Base-by-base conservation (phyloP, 2,329 filamentous ascomycete species). In the Gaeumannomyces tritici region DNA sequence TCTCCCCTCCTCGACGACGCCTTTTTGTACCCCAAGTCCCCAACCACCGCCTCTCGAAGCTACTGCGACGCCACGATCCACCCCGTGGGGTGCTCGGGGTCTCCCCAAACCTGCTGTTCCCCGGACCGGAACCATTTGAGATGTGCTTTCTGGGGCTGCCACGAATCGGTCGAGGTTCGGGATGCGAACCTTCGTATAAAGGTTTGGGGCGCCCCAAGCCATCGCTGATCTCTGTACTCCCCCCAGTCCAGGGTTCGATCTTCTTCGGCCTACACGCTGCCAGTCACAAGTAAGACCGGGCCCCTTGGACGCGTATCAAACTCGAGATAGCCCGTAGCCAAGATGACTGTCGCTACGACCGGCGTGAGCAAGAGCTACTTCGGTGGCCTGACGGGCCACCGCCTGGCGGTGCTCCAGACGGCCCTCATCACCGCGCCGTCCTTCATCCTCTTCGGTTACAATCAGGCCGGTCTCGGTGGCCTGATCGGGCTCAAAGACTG, bases 361-460 rank as follows among this genome's bases (percentile, higher is more conserved):
- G 13, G 42, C 42, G n/a, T 51, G 7, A 51, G 18, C 42, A 51
- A 51, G 42, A 51, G 18, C 42, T 42, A 31, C 24, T 67, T 64
- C 54, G 26, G 66, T 28, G 63, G 64, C 9, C 63, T 65, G 26
- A 64, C 61, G 51, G 66, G 66, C 61, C 61, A 64, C 54, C 51
- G 42, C 12, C 64, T 67, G 61, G 65, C 61, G 29, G n/a, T 64
- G 33, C 31, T 65, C 26, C 66, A 66, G 60, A 66, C 62, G 8
- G 11, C 54, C 15, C 61, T 64, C 27, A 65, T 68, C 42, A 65
- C 67, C 75, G 24, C 63, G 58, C 67, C 67, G 4, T 28, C 67
- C 24, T 80, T 80, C 64, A 75, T 80, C 62, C 72, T 79, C 59
- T 81, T 79, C 66, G 80, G 80, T 61, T 83, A 81, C 72, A 81